These are phyloP conservation scores for Globisporangium acanthophoron DNA, from an alignment of 352 stramenopile genomes.

Conservation along the genomic window DNA sequence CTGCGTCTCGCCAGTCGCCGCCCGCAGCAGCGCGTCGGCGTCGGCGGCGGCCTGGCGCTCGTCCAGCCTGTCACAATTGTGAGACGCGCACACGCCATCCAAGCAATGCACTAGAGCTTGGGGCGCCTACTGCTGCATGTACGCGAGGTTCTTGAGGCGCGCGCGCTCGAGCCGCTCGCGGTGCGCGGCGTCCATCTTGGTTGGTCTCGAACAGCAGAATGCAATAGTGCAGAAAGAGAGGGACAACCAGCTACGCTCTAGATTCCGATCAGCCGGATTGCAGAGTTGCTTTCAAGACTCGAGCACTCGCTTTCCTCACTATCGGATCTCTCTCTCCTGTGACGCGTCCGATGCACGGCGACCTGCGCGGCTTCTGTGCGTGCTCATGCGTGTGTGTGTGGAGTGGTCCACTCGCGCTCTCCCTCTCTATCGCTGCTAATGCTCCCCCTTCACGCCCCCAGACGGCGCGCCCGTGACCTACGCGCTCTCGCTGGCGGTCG, in stretches of 20 bases:
- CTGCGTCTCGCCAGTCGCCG: background rate
- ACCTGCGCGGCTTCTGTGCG: slow-evolving; percentile 69
- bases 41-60: slow-evolving; percentile 32
- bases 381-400: slow-evolving; percentile 10
- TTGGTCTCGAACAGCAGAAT: no score
- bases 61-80: slow-evolving; percentile 33
- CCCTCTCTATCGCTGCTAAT: background rate
- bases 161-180: slow-evolving; percentile 54
- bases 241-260: no score
- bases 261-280: background rate
- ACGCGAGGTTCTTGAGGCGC: slow-evolving; percentile 67
- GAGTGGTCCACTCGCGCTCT: background rate
- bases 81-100: background rate
- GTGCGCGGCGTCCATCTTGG: slow-evolving; percentile 39
- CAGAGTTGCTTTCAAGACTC: no score
- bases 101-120: no score
- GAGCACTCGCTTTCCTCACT: no score
- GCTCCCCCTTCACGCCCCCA: slow-evolving; percentile 8
- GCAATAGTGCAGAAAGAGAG: no score
- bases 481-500: slow-evolving; percentile 61
- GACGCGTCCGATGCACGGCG: slow-evolving; percentile 49
- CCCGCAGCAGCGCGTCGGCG: slow-evolving; percentile 34
- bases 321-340: background rate
- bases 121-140: slow-evolving; percentile 45
- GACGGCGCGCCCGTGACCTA: slow-evolving; percentile 80